Base-by-base conservation (phyloP, 495 filamentous ascomycete genomes). In the Neohortaea acidophila region DNA sequence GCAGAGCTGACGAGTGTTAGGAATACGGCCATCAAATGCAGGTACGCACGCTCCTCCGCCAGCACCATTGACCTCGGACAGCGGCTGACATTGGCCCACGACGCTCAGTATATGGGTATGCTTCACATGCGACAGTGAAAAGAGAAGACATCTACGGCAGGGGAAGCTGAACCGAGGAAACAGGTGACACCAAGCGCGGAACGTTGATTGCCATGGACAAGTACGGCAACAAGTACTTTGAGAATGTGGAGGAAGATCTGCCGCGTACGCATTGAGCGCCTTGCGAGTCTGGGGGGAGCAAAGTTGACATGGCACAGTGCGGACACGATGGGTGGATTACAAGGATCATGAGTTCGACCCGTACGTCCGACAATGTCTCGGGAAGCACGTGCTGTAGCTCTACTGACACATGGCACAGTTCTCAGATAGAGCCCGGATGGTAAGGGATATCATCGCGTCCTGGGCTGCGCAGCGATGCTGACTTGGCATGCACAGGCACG, bases 291-390 rank as follows among this genome's bases (percentile, higher is more conserved):
- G n/a, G 28, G 26, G 15, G 23, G 13, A 36, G 20, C 8, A 25
- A 1, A 21, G 23, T 31, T 12, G 37, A 0, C 11, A 13, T 32
- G 9, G 5, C n/a, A 20, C 46, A 96, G 86, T 96, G 51, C 78
- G 91, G 41, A 96, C 89, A 51, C 75, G 91, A 70, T 96, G 91
- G 89, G 81, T 97, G 33, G 89, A 96, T 61, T 96, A 86, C 69
- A 84, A 81, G 64, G 68, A 79, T 52, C 64, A 78, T 44, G 84
- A 94, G 68, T 87, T 66, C 53, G 82, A 94, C 49, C 65, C 89
- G 69, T 86, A 69, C 44, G 72, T 51, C n/a, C 12, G 17, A 13
- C n/a, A n/a, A n/a, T n/a, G n/a, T n/a, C n/a, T n/a, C n/a, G n/a
- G n/a, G n/a, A 20, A 23, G n/a, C 19, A 12, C 13, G 21, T 4